These are phyloP conservation scores for Sclerospora graminicola DNA, from an alignment of 352 stramenopile species.

Conservation along the genomic window DNA sequence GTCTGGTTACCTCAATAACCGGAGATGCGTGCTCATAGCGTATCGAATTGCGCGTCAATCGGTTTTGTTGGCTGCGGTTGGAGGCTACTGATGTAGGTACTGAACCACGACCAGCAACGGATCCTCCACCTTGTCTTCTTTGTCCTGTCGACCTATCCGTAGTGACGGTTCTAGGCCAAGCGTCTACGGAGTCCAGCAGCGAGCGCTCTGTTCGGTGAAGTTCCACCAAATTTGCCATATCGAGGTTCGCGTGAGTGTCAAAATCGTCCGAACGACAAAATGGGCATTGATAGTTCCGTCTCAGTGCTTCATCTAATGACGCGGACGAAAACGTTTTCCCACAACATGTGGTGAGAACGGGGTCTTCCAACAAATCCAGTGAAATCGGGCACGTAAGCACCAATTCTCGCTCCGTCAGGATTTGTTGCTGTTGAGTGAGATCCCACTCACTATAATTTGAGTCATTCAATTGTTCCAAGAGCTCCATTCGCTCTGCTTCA, in stretches of 20 bases:
- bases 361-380: slow-evolving; percentile 17
- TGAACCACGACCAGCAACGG: too few relatives aligned
- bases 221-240: slow-evolving; percentile 15
- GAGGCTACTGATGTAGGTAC: too few relatives aligned
- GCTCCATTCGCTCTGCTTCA: slow-evolving; percentile 7
- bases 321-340: slow-evolving; percentile 17
- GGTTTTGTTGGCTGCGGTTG: too few relatives aligned
- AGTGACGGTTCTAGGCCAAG: background rate
- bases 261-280: slow-evolving; percentile 9
- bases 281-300: slow-evolving; percentile 4
- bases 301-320: slow-evolving; percentile 5
- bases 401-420: slow-evolving; percentile 7
- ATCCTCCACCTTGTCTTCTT: background rate
- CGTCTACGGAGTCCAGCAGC: slow-evolving; percentile 2
- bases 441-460: slow-evolving; percentile 1
- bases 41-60: too few relatives aligned
- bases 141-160: background rate
- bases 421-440: slow-evolving; percentile 1
- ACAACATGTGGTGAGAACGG: slow-evolving; percentile 13
- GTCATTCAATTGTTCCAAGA: slow-evolving; percentile 10
- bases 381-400: slow-evolving; percentile 15
- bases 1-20: too few relatives aligned
- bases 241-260: slow-evolving; percentile 4
- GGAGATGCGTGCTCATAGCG: too few relatives aligned
- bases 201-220: slow-evolving; percentile 10